Base-by-base conservation (phyloP, 345 rosid species). In the Syzygium aromaticum region DNA sequence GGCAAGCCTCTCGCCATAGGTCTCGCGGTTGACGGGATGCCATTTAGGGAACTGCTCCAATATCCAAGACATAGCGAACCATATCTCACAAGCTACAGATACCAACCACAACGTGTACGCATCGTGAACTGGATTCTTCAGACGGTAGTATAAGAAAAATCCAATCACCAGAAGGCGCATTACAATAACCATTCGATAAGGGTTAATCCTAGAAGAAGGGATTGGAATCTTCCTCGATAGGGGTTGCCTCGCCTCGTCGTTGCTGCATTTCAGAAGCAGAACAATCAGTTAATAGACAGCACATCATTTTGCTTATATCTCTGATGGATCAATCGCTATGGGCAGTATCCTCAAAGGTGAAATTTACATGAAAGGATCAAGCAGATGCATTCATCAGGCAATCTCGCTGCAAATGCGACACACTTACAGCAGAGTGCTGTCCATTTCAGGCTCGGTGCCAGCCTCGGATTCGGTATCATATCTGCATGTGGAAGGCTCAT, bases 211-310 rank as follows among this genome's bases (percentile, higher is more conserved):
- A n/a, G 90, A 87, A 85, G 90, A 86, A 1, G 90, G 87, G 51
- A 89, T 54, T 9, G 90, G 85, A 67, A 89, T 54, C 87, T 87
- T 89, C 89, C 90, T 89, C 12, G 90, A 89, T 25, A 89, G 78
- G 1, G 90, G 90, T 73, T 87, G 89, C 57, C 90, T 87, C 2
- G 87, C 54, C 88, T 87, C 78, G 7, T 89, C 90, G 19, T 84
- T 89, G n/a, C 90, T 89, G 90, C 85, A 84, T 53, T 77, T 25
- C 80, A 33, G 82, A 30, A 86, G 19, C 51, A 9, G 27, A 77
- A 54, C 3, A 25, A 49, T 53, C 56, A 56, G 28, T 54, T 28
- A 43, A n/a, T 3, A 14, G 53, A 38, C 5, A 27, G 49, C 27
- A 21, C 49, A 21, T 38, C 49, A 17, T 21, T 28, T 19, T 28